A percentile compares a stretch with the other conserved stretches of the same genome.
Conservation (phyloP, 1,284 basidiomycete genomes). For the Sanghuangporus sanghuang region DNA sequence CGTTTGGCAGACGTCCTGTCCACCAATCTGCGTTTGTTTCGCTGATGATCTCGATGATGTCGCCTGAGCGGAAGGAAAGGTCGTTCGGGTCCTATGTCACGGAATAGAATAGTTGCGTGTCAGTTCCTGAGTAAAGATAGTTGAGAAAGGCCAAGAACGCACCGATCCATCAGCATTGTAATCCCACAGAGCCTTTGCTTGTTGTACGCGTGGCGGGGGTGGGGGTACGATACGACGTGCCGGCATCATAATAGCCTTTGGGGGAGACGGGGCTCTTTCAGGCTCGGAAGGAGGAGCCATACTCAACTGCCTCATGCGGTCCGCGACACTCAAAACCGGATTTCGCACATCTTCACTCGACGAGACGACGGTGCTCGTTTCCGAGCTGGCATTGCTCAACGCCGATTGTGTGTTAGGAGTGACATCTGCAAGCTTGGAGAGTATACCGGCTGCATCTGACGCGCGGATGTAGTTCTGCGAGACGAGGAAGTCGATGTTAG, state of each 20-base stretch:
- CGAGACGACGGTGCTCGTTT: not conserved
- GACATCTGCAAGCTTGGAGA: constrained; percentile 10
- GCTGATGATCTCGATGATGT: constrained; percentile 53
- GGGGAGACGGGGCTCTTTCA: constrained; percentile 11
- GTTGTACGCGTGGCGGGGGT: not conserved
- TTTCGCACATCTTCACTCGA: not conserved
- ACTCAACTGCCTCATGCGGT: constrained; percentile 6
- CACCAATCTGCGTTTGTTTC: constrained; percentile 66
- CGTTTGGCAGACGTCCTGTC: constrained; percentile 48
- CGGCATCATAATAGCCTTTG: constrained; percentile 9
- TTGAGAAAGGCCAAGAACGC: not conserved
- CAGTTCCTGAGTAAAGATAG: constrained; percentile 25
- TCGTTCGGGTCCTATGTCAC: constrained; percentile 49
- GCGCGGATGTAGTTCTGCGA: constrained; percentile 18
- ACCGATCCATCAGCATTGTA: constrained; percentile 23
- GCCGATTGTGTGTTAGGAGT: not conserved
- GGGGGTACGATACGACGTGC: constrained; percentile 4
- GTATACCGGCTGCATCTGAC: constrained; percentile 16
- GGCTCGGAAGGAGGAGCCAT: not conserved
- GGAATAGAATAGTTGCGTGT: not conserved
- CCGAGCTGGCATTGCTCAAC: not conserved
- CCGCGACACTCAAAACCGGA: constrained; percentile 6
- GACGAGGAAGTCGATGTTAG: constrained; percentile 20
- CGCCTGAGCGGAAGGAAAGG: constrained; percentile 51
- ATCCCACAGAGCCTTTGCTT: constrained; percentile 24